Conservation (phyloP, 192 early-diverging fungal genomes). For the Linnemannia elongata region DNA sequence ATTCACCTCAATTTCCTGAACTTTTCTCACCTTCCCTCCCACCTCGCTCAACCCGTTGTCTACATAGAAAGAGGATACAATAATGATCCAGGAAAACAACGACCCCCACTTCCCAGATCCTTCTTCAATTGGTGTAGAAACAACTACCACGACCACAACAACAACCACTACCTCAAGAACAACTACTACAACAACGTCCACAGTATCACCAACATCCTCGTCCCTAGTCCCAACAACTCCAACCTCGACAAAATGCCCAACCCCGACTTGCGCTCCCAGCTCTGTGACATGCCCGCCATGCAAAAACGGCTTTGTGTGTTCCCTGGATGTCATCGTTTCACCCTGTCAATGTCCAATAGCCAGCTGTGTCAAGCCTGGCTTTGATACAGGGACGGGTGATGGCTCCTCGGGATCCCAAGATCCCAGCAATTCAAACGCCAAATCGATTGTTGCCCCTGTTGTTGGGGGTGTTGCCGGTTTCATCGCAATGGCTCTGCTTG, state of each 20-base stretch:
- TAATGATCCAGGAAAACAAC: not conserved
- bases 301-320: constrained; percentile 20
- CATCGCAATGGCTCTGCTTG: constrained; percentile 5
- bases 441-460: constrained; percentile 19
- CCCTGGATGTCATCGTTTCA: constrained; percentile 29
- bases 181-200: not conserved
- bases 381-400: constrained; percentile 26
- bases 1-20: not conserved
- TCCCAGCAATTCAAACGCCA: not conserved
- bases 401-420: not conserved
- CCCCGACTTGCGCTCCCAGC: not conserved
- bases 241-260: not conserved
- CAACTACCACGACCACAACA: not conserved
- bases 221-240: not conserved
- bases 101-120: not conserved
- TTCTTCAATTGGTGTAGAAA: not conserved
- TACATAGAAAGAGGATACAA: too few relatives aligned
- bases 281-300: constrained; percentile 32
- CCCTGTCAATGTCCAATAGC: constrained; percentile 36
- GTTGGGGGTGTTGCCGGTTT: constrained; percentile 28
- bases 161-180: not conserved
- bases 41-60: too few relatives aligned
- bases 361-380: constrained; percentile 35
- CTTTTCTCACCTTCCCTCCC: too few relatives aligned
- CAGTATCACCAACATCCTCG: not conserved